Conservation (phyloP, 2,329 filamentous ascomycete genomes). For the Biscogniauxia sp. region DNA sequence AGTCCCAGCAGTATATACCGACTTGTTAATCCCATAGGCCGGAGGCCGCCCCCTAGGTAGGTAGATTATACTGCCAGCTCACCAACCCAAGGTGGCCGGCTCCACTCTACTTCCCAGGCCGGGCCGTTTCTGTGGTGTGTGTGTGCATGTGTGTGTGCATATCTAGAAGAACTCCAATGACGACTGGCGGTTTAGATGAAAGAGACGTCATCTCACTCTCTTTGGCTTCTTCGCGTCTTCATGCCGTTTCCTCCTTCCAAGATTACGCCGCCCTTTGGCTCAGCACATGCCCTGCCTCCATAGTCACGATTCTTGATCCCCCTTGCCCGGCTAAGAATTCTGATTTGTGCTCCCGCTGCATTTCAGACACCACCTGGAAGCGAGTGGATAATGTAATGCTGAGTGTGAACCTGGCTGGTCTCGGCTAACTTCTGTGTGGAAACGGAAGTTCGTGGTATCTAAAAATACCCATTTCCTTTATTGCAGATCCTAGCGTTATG, state of each 20-base stretch:
- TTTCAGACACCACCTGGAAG: background rate
- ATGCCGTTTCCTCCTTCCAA: constrained; percentile 3
- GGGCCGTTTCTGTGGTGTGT: background rate
- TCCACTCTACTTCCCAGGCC: background rate
- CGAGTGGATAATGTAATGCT: background rate
- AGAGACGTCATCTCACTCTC: constrained; percentile 21
- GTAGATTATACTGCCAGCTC: constrained; percentile 4
- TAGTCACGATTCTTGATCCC: background rate
- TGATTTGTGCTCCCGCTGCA: background rate
- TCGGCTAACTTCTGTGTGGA: background rate
- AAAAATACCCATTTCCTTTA: background rate
- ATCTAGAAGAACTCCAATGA: constrained; percentile 8
- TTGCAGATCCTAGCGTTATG: too few relatives aligned
- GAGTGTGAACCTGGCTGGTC: background rate
- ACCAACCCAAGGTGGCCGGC: background rate
- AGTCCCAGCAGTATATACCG: background rate
- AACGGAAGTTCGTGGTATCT: background rate
- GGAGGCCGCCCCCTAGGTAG: constrained; percentile 6
- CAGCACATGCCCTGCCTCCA: background rate
- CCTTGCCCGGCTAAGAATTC: background rate
- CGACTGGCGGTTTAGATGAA: constrained; percentile 6
- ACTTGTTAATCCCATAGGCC: constrained; percentile 9
- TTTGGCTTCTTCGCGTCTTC: background rate
- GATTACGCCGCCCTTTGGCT: background rate
- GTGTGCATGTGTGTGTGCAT: background rate